Percentiles rank a stretch among this genome's conserved stretches.
Conservation (phyloP, 2,329 filamentous ascomycete genomes). For the Byssoonygena ceratinophila region DNA sequence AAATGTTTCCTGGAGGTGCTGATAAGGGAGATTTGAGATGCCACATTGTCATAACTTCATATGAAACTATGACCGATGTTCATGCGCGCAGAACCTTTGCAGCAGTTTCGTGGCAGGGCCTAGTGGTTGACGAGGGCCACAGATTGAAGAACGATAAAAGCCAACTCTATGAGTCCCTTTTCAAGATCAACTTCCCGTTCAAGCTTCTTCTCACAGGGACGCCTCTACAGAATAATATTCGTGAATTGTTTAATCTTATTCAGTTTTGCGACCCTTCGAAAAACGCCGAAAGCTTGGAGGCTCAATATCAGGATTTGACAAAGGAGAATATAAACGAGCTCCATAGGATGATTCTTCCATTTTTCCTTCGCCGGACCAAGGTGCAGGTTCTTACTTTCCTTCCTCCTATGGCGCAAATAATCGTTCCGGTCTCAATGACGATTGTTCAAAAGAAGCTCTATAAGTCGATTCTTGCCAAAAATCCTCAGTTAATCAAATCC, state of each 20-base stretch:
- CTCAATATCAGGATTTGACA: slow-evolving; percentile 65
- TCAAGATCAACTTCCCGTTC: slow-evolving; percentile 65
- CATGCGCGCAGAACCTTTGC: slow-evolving; percentile 56
- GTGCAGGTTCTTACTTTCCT: slow-evolving; percentile 81
- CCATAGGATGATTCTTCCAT: slow-evolving; percentile 69
- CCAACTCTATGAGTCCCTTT: slow-evolving; percentile 64
- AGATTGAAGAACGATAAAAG: slow-evolving; percentile 88
- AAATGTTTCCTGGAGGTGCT: slow-evolving; percentile 59
- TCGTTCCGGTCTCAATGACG: slow-evolving; percentile 91
- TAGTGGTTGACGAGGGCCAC: slow-evolving; percentile 92
- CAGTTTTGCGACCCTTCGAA: slow-evolving; percentile 74
- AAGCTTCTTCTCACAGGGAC: slow-evolving; percentile 78
- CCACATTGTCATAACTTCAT: slow-evolving; percentile 90
- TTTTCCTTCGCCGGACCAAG: slow-evolving; percentile 69
- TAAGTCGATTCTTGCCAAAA: slow-evolving; percentile 85
- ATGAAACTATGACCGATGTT: slow-evolving; percentile 73
- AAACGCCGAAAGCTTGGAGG: slow-evolving; percentile 62
- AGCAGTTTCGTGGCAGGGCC: slow-evolving; percentile 67
- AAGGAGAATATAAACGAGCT: slow-evolving; percentile 71
- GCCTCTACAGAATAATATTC: slow-evolving; percentile 71
- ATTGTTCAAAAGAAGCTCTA: slow-evolving; percentile 87
- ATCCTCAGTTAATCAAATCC: slow-evolving; percentile 74
- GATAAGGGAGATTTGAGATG: slow-evolving; percentile 58
- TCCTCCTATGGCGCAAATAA: slow-evolving; percentile 87
- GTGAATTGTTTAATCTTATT: slow-evolving; percentile 90